Conservation (phyloP, 2,329 filamentous ascomycete genomes). For the Sporothrix humicola region DNA sequence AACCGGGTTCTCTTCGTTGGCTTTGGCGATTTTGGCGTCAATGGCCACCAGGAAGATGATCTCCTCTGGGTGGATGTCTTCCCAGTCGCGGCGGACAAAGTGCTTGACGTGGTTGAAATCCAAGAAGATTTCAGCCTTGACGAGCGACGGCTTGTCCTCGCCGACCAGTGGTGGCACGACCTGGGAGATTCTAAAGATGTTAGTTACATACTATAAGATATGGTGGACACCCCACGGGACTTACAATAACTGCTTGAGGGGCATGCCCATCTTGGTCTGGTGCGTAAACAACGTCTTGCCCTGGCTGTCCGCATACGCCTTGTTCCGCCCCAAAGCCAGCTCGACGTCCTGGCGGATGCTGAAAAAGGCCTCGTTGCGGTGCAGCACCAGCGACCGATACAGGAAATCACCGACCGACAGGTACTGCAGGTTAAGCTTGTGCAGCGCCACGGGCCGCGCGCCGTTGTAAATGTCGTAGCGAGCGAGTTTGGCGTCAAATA, state of each 20-base stretch:
- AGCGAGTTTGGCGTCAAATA: constrained; percentile 80
- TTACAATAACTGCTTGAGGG: constrained; percentile 77
- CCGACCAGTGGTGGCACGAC: constrained; percentile 83
- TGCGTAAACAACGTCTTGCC: constrained; percentile 79
- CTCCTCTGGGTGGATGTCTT: constrained; percentile 82
- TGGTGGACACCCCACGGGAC: constrained; percentile 36
- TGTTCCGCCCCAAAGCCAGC: constrained; percentile 76
- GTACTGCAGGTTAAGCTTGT: constrained; percentile 95
- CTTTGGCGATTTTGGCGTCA: constrained; percentile 62
- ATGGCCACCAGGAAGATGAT: constrained; percentile 86
- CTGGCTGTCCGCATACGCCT: constrained; percentile 67
- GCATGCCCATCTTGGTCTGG: constrained; percentile 89
- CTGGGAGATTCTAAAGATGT: constrained; percentile 70
- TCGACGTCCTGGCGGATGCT: constrained; percentile 92
- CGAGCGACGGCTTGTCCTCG: constrained; percentile 78
- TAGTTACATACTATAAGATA: not conserved
- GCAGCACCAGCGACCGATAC: constrained; percentile 91
- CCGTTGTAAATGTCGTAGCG: constrained; percentile 88
- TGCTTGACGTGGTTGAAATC: constrained; percentile 82
- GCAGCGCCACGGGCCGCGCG: constrained; percentile 83
- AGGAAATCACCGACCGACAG: constrained; percentile 93
- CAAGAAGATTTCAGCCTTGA: constrained; percentile 83
- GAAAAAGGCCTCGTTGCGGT: constrained; percentile 90
- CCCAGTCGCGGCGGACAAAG: constrained; percentile 83
- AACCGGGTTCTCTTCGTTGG: constrained; percentile 56